A percentile compares a stretch with the other conserved stretches of the same genome.
These are phyloP conservation scores for Diphasiastrum complanatum DNA, from an alignment of 83 land plant genomes.

Conservation along the genomic window DNA sequence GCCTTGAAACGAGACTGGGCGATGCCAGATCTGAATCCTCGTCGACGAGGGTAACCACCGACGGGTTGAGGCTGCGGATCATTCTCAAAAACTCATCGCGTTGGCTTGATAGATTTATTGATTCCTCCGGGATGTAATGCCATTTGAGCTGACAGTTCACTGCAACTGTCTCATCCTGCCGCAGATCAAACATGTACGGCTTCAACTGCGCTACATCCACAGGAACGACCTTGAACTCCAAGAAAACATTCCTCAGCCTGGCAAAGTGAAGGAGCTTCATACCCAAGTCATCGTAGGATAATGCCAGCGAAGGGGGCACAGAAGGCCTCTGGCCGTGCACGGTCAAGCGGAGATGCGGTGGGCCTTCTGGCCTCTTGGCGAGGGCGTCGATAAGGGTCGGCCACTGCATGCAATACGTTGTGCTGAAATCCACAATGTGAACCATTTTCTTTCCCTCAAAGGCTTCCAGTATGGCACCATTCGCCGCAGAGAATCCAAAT, in stretches of 20 bases:
- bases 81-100: no score
- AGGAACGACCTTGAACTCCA: not conserved
- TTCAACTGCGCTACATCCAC: not conserved
- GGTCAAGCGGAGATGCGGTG: not conserved
- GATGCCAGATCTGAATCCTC: no score
- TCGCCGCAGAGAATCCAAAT: slow-evolving; percentile 2
- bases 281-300: not conserved
- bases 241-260: not conserved
- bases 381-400: slow-evolving; percentile 23
- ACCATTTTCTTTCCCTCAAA: slow-evolving; percentile 11
- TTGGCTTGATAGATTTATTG: no score
- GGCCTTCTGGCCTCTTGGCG: slow-evolving; percentile 6
- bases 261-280: not conserved
- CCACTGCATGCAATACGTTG: slow-evolving; percentile 24
- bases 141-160: no score
- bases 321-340: not conserved
- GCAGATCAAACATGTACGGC: no score
- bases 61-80: no score
- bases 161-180: no score
- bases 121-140: no score
- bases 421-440: slow-evolving; percentile 27
- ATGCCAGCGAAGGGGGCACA: not conserved
- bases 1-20: no score
- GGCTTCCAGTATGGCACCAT: slow-evolving; percentile 18
- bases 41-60: no score